Conservation (phyloP, 1,284 basidiomycete species). For the Papiliotrema nemorosa region DNA sequence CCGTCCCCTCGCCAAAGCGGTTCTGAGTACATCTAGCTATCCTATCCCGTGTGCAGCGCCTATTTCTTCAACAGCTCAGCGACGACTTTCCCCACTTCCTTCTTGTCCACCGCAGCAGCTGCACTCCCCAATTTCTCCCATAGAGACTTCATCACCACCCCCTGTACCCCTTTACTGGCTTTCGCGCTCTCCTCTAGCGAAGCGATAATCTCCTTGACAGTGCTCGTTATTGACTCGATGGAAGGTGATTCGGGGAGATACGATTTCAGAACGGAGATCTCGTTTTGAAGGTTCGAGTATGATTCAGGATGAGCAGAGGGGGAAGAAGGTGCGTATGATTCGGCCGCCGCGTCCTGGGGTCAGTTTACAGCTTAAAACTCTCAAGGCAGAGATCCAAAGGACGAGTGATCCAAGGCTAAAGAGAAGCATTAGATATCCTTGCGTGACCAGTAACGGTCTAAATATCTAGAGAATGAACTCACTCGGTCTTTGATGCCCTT, state of each 20-base stretch:
- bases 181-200: constrained; percentile 21
- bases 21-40: too few relatives aligned
- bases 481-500: constrained; percentile 44
- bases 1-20: not conserved
- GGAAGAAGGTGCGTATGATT: constrained; percentile 35
- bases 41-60: too few relatives aligned
- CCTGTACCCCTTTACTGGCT: constrained; percentile 29
- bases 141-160: constrained; percentile 37
- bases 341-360: constrained; percentile 32
- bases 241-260: constrained; percentile 40
- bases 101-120: constrained; percentile 36
- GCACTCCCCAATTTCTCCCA: constrained; percentile 43
- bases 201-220: constrained; percentile 32
- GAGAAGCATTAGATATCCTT: not conserved
- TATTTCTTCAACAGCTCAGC: constrained; percentile 32
- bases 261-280: constrained; percentile 31
- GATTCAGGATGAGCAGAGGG: constrained; percentile 36
- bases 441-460: not conserved
- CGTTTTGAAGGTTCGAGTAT: constrained; percentile 25
- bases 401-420: not conserved
- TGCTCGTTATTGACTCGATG: constrained; percentile 23
- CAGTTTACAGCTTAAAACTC: not conserved
- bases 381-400: not conserved
- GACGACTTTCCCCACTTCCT: constrained; percentile 41
- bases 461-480: constrained; percentile 4